phyloP scores from a whole-genome alignment of 2,329 filamentous ascomycete species.

The Pseudogymnoascus sp. region DNA sequence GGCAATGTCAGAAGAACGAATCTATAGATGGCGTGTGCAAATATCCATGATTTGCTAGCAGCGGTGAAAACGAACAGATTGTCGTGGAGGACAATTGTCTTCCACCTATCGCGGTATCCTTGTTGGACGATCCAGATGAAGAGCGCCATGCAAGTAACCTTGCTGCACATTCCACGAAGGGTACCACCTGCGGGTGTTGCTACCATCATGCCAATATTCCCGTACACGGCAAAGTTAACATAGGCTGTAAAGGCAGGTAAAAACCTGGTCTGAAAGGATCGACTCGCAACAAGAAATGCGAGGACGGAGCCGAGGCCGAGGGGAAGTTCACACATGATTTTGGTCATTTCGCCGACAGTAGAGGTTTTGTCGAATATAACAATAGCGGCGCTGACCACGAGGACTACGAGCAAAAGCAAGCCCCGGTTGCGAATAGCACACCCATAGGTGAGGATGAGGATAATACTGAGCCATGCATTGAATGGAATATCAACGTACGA shows the following conservation, averaged over 20 bases:
- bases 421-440: slow-evolving; percentile 19
- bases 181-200: slow-evolving; percentile 19
- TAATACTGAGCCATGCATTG: slow-evolving; percentile 20
- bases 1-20: slow-evolving; percentile 23
- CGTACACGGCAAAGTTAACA: slow-evolving; percentile 22
- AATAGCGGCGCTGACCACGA: slow-evolving; percentile 14
- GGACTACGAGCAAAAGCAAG: slow-evolving; percentile 16
- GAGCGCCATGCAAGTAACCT: slow-evolving; percentile 14
- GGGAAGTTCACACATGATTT: slow-evolving; percentile 15
- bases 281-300: slow-evolving; percentile 16
- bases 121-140: slow-evolving; percentile 17
- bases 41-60: slow-evolving; percentile 24
- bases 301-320: slow-evolving; percentile 18
- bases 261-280: slow-evolving; percentile 19
- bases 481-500: slow-evolving; percentile 22
- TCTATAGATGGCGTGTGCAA: slow-evolving; percentile 23
- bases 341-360: slow-evolving; percentile 16
- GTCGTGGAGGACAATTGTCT: slow-evolving; percentile 19
- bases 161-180: slow-evolving; percentile 22
- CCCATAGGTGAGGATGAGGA: slow-evolving; percentile 20
- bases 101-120: slow-evolving; percentile 18
- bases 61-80: slow-evolving; percentile 23
- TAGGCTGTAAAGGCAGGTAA: slow-evolving; percentile 21
- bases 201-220: slow-evolving; percentile 22
- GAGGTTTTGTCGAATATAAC: slow-evolving; percentile 17